Evolutionary conservation across 345 rosid species (phyloP).

Genomic region (Schrenkiella parvula): DNA sequence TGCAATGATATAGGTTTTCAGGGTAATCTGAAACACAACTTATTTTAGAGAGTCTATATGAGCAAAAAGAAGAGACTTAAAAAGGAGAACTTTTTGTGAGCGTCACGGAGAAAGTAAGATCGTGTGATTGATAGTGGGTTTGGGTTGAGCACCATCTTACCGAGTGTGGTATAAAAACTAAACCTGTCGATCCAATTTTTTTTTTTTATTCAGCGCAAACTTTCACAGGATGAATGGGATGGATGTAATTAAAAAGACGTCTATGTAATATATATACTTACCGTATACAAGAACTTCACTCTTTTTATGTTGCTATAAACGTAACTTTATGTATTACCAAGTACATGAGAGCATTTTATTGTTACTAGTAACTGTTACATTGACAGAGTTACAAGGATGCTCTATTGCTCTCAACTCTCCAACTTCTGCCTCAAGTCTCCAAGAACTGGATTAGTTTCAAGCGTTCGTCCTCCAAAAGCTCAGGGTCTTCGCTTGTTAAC

Average conservation of each 20-base stretch:
- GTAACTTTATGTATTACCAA: background rate
- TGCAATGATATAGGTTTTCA: too few species aligned
- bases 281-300: background rate
- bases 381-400: background rate
- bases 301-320: background rate
- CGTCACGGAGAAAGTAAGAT: too few species aligned
- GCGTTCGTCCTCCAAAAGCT: conserved; percentile 55
- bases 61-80: too few species aligned
- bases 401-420: conserved; percentile 6
- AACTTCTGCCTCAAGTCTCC: conserved; percentile 45
- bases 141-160: too few species aligned
- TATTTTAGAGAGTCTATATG: too few species aligned
- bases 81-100: too few species aligned
- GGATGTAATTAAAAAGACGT: background rate
- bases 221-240: too few species aligned
- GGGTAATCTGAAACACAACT: too few species aligned
- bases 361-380: conserved; percentile 9
- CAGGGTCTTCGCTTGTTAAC: conserved; percentile 53
- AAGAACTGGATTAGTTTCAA: conserved; percentile 52
- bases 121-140: too few species aligned
- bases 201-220: too few species aligned
- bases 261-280: background rate
- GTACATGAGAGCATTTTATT: conserved; percentile 30
- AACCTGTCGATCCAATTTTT: too few species aligned
- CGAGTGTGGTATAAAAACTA: too few species aligned